These are phyloP conservation scores for Penicillium sp. DNA, from an alignment of 2,329 filamentous ascomycete species.

Conservation along the genomic window DNA sequence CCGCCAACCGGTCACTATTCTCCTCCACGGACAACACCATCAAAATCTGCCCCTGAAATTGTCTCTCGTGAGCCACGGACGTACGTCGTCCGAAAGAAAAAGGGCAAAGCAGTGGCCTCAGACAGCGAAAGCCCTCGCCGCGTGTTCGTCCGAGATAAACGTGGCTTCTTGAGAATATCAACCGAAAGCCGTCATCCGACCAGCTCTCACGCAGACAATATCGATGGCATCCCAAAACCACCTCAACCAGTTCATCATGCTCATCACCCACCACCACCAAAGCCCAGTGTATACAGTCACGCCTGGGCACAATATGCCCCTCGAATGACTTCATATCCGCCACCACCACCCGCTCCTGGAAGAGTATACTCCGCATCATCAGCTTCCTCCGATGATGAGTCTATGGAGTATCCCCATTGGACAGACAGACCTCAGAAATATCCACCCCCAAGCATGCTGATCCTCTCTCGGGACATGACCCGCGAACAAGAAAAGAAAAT, in stretches of 20 bases:
- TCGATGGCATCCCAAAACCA: neutral
- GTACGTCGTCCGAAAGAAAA: neutral
- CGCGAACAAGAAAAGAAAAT: neutral
- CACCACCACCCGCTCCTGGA: neutral
- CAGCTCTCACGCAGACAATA: neutral
- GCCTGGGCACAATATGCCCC: too few relatives aligned
- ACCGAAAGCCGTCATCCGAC: neutral
- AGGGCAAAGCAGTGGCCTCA: neutral
- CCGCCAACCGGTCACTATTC: neutral
- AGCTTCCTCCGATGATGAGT: neutral
- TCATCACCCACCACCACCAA: neutral
- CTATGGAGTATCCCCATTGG: neutral
- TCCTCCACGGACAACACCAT: neutral
- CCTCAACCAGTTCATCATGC: neutral
- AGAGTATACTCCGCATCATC: neutral
- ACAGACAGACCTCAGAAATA: neutral
- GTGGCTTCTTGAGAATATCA: neutral
- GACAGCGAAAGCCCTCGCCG: neutral
- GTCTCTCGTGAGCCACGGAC: neutral
- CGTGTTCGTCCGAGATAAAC: neutral
- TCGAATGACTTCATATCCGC: neutral
- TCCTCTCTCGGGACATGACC: neutral
- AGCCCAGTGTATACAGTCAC: neutral
- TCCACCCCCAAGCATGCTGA: neutral
- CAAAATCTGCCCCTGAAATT: neutral